phyloP scores from a whole-genome alignment of 164 flowering plant species.

The Vitis rupestris region DNA sequence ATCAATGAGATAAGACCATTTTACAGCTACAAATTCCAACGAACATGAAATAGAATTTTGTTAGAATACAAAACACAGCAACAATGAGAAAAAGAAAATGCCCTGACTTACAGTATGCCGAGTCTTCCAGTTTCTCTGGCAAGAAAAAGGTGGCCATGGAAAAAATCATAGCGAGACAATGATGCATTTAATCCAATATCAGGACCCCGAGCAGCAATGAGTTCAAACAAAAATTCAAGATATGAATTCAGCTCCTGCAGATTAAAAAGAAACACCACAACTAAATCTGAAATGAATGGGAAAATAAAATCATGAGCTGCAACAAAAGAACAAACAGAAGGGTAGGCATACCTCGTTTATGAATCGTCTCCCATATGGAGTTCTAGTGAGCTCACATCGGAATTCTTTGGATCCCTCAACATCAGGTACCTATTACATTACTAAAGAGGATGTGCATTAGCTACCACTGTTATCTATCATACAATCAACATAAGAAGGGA shows the following conservation, averaged over 20 bases:
- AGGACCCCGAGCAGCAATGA: conserved; percentile 75
- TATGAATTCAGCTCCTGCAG: conserved; percentile 83
- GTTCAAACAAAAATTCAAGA: conserved; percentile 67
- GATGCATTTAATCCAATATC: conserved; percentile 69
- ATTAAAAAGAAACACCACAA: conserved; percentile 1
- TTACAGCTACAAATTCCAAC: not conserved
- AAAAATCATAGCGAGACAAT: conserved; percentile 76
- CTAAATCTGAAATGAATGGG: not conserved
- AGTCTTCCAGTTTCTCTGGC: conserved; percentile 75
- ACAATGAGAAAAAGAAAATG: not conserved
- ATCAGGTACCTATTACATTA: conserved; percentile 73
- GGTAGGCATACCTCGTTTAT: conserved; percentile 54
- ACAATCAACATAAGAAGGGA: no score
- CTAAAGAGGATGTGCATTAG: conserved; percentile 8
- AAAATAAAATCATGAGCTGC: not conserved
- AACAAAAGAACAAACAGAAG: not conserved
- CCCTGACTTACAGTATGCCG: conserved; percentile 81
- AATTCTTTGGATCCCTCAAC: conserved; percentile 60
- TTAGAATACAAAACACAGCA: not conserved
- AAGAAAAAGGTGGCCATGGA: conserved; percentile 92
- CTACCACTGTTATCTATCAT: no score
- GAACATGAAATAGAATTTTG: not conserved
- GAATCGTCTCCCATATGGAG: conserved; percentile 86
- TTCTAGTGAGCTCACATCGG: conserved; percentile 85
- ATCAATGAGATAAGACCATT: not conserved